A percentile compares a stretch with the other conserved stretches of the same genome.
Evolutionary conservation across 345 rosid genomes (phyloP).

Genomic region (Ricinus communis): DNA sequence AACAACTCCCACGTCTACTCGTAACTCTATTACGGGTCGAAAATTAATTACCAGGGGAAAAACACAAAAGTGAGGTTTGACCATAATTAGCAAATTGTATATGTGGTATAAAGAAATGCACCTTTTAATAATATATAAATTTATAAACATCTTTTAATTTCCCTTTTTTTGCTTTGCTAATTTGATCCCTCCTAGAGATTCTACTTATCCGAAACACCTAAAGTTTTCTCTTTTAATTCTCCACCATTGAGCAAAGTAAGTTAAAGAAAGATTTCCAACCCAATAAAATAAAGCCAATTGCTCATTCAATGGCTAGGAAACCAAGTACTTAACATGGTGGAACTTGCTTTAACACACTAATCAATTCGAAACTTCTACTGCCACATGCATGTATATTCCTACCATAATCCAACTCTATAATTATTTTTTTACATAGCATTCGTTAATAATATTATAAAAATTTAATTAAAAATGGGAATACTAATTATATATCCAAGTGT

Average conservation of each 20-base stretch:
- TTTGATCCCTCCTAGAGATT: not conserved
- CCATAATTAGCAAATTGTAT: not conserved
- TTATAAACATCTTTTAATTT: not conserved
- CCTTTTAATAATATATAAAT: not conserved
- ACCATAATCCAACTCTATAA: too few species aligned
- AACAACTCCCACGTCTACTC: too few species aligned
- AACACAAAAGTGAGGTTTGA: slow-evolving; percentile 13
- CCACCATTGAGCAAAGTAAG: not conserved
- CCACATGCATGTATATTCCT: too few species aligned
- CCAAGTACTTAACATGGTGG: not conserved
- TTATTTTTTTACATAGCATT: too few species aligned
- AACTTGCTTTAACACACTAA: not conserved
- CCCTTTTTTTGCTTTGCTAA: not conserved
- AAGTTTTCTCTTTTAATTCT: not conserved
- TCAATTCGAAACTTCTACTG: not conserved
- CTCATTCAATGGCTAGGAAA: slow-evolving; percentile 14
- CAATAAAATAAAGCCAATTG: not conserved
- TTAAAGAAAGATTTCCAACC: not conserved
- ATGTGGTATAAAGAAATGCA: slow-evolving; percentile 7
- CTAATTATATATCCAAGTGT: too few species aligned
- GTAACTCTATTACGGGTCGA: not conserved
- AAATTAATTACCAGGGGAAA: not conserved
- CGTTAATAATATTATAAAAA: too few species aligned
- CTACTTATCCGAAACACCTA: not conserved
- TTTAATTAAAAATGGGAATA: too few species aligned